Percentiles rank a stretch among this genome's conserved stretches.
Conservation (phyloP, 1,284 basidiomycete genomes). For the Cutaneotrichosporon cavernicola region DNA sequence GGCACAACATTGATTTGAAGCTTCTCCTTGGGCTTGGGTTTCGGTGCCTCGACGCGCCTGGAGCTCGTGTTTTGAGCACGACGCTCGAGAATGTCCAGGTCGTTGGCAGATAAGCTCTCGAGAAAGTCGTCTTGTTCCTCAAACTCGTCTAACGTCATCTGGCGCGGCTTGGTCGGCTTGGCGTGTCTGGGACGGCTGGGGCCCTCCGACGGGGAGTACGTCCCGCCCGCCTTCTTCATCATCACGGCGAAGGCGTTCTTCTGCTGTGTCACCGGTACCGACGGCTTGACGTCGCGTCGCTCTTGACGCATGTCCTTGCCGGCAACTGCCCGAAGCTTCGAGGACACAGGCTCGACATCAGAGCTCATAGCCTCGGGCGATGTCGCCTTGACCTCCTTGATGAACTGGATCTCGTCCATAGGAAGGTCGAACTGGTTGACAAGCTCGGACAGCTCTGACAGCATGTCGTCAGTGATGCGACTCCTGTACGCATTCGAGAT, state of each 20-base stretch:
- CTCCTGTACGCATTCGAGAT: conserved; percentile 42
- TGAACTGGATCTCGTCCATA: conserved; percentile 46
- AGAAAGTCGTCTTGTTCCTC: conserved; percentile 43
- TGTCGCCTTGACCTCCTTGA: conserved; percentile 22
- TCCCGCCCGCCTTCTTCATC: conserved; percentile 45
- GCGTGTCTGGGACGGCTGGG: background rate
- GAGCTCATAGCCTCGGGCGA: background rate
- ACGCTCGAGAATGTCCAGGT: conserved; percentile 48
- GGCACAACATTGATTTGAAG: conserved; percentile 45
- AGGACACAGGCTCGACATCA: conserved; percentile 4
- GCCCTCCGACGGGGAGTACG: conserved; percentile 15
- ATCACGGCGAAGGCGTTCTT: conserved; percentile 50
- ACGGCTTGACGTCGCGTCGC: conserved; percentile 11
- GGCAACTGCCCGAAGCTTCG: conserved; percentile 6
- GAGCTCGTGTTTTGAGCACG: conserved; percentile 31
- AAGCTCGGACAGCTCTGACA: conserved; percentile 51
- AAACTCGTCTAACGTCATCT: conserved; percentile 35
- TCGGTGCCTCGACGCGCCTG: conserved; percentile 6
- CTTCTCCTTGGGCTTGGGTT: conserved; percentile 26
- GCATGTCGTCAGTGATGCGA: conserved; percentile 48
- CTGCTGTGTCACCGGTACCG: conserved; percentile 13
- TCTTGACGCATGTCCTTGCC: background rate
- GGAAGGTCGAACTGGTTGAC: conserved; percentile 42
- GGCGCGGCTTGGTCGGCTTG: conserved; percentile 21
- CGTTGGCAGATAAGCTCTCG: conserved; percentile 36